A percentile compares a stretch with the other conserved stretches of the same genome.
phyloP scores from a whole-genome alignment of 176 grass and related monocot genomes.

The Zizania latifolia region DNA sequence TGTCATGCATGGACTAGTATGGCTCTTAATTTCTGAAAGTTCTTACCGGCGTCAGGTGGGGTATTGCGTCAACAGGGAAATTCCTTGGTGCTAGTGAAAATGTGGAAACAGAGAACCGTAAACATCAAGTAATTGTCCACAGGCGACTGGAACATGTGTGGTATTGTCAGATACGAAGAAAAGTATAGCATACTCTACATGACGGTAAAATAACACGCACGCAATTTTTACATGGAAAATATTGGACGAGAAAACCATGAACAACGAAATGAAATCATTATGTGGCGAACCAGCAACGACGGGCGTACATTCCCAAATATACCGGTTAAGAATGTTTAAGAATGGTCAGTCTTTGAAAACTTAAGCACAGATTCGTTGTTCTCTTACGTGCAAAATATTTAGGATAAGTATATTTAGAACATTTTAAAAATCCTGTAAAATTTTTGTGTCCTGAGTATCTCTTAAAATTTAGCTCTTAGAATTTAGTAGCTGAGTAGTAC shows the following conservation, averaged over 20 bases:
- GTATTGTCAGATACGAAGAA: neutral
- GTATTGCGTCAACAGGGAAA: neutral
- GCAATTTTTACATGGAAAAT: neutral
- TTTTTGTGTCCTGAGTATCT: too few relatives aligned
- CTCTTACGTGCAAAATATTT: too few relatives aligned
- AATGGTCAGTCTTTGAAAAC: too few relatives aligned
- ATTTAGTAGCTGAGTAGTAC: too few relatives aligned
- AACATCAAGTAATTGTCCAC: neutral
- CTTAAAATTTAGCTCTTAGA: too few relatives aligned
- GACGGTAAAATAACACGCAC: neutral
- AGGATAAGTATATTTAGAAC: too few relatives aligned
- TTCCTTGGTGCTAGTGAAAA: neutral
- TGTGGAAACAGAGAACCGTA: neutral
- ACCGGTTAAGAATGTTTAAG: too few relatives aligned
- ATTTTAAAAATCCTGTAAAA: too few relatives aligned
- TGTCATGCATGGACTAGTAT: neutral
- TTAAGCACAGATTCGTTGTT: too few relatives aligned
- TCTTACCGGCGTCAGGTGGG: neutral
- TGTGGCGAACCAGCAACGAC: neutral
- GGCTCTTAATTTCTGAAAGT: conserved; percentile 17
- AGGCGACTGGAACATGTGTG: neutral
- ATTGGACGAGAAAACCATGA: neutral
- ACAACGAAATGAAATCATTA: neutral
- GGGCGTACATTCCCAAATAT: too few relatives aligned
- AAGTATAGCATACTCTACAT: conserved; percentile 2